Evolutionary conservation across 495 filamentous ascomycete species (phyloP), one percentile per base, ranked within the genome.

Genomic region (Podospora pseudopauciseta): DNA sequence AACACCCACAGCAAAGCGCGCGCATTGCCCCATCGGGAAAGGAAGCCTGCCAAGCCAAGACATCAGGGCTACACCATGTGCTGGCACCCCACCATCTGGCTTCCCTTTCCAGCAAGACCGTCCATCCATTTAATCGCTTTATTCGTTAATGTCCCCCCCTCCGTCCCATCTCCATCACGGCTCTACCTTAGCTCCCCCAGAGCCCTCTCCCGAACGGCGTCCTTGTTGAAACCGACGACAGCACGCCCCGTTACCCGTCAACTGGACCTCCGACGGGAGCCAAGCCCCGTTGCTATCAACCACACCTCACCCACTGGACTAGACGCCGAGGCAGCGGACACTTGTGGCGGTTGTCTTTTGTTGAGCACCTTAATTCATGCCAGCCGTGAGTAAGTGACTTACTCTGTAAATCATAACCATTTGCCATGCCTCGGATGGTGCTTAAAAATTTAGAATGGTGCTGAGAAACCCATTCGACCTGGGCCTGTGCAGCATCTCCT

Each of bases 1-100:
- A 63, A 32, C 30, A 32, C 30, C 30, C 7, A 32, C 30, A 32
- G 4, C 30, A 32, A 32, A 32, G 30, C 30, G 32, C 61, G 34
- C 61, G 26, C 60, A 28, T 62, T 74, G 65, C 72, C 72, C 67
- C 70, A 71, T 71, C 49, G 56, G 70, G 72, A 65, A 71, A 72
- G 63, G 49, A 62, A 34, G 65, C 32, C 30, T 65, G 63, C 67
- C 68, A 69, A 69, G 70, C 32, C 63, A 65, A 66, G 27, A 59
- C 67, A 63, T 39, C 57, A 62, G 2, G 18, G 65, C 53, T 64
- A 66, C 72, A 70, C 64, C 66, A 68, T 67, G 68, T 60, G 60
- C 66, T 67, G 65, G 61, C 65, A 18, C 13, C 13, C 6, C 20
- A 7, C 28, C n/a, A 11, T 61, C 7, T n/a, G 2, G 26, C 15